Evolutionary conservation across 257 asterid species (phyloP).

Genomic region (Cruciata laevipes): DNA sequence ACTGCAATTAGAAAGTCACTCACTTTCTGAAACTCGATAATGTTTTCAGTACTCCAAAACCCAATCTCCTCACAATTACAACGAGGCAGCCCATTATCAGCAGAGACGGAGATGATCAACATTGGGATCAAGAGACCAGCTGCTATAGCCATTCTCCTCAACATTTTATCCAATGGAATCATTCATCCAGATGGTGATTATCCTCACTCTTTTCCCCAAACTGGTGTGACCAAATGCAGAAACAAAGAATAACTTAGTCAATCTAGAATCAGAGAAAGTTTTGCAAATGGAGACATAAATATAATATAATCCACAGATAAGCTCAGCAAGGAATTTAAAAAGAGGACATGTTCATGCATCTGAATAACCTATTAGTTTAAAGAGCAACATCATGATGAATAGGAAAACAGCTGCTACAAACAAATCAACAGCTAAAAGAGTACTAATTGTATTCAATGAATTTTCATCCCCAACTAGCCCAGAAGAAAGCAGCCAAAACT

Average conservation of each 20-base stretch:
- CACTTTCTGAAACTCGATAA: conserved; percentile 62
- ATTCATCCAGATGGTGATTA: conserved; percentile 29
- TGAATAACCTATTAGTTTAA: conserved; percentile 8
- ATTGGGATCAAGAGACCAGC: conserved; percentile 38
- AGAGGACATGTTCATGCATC: neutral
- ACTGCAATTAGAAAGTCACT: conserved; percentile 86
- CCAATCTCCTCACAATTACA: conserved; percentile 84
- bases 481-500: neutral
- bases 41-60: conserved; percentile 59
- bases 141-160: conserved; percentile 40
- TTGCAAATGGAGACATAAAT: neutral
- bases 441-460: neutral
- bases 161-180: conserved; percentile 47
- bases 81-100: conserved; percentile 38
- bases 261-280: conserved; percentile 11
- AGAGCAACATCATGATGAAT: neutral
- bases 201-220: conserved; percentile 10
- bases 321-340: conserved; percentile 1
- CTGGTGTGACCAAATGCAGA: conserved; percentile 20
- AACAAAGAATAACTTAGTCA: conserved; percentile 13
- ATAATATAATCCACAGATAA: conserved; percentile 6
- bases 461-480: neutral
- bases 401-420: conserved; percentile 24
- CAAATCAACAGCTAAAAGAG: conserved; percentile 11
- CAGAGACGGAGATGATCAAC: conserved; percentile 29